Conservation (phyloP, 768 basidiomycete genomes). For the Mrakia gelida region DNA sequence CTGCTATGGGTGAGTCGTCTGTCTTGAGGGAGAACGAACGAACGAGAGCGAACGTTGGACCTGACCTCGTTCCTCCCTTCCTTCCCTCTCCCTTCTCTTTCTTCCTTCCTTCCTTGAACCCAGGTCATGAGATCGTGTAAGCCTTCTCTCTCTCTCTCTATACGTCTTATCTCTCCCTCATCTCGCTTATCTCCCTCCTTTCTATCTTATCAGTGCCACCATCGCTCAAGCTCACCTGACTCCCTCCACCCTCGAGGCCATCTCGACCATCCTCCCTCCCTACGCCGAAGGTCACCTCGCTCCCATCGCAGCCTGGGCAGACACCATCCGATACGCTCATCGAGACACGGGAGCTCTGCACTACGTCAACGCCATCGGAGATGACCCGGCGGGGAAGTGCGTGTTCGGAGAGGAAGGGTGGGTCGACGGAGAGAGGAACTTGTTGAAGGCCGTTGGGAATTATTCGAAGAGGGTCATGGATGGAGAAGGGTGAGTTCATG, state of each 20-base stretch:
- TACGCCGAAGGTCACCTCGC: conserved; percentile 68
- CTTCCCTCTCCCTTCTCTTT: background rate
- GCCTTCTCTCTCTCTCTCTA: background rate
- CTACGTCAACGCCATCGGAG: conserved; percentile 67
- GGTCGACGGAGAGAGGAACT: conserved; percentile 63
- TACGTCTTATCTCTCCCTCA: background rate
- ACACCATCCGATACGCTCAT: conserved; percentile 53
- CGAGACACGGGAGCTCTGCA: conserved; percentile 25
- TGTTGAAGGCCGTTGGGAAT: conserved; percentile 74
- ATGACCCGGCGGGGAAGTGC: conserved; percentile 69
- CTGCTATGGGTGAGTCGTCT: conserved; percentile 1
- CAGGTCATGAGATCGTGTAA: conserved; percentile 77
- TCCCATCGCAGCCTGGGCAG: conserved; percentile 83
- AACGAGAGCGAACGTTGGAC: background rate
- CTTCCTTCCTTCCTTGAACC: background rate
- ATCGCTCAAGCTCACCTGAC: conserved; percentile 89
- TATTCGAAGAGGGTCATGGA: conserved; percentile 58
- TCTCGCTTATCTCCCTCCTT: background rate
- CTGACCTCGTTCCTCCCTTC: too few species aligned
- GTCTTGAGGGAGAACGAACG: background rate
- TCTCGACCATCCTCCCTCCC: conserved; percentile 66
- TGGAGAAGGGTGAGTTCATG: conserved; percentile 37
- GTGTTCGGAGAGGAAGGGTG: conserved; percentile 67
- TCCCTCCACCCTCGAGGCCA: conserved; percentile 59
- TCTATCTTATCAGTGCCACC: conserved; percentile 54